Percentiles rank a stretch among this genome's conserved stretches.
Evolutionary conservation across 805 yeast genomes (phyloP).

Genomic region (Spathaspora gorwiae): DNA sequence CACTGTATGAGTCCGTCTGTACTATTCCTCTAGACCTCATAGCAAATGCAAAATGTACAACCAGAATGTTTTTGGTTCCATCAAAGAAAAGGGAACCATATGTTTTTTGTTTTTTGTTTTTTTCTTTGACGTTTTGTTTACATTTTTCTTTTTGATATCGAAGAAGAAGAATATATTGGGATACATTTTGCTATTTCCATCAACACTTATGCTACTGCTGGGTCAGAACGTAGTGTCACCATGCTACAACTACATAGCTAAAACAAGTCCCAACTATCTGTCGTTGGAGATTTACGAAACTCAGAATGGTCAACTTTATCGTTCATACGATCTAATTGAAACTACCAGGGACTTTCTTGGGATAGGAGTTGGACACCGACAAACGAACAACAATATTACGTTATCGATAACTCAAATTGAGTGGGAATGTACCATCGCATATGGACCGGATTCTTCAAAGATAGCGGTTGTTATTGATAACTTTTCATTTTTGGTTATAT

Average conservation of each 20-base stretch:
- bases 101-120: no score
- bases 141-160: no score
- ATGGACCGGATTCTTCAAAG: constrained; percentile 16
- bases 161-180: no score
- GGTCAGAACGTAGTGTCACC: constrained; percentile 1
- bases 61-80: no score
- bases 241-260: constrained; percentile 4
- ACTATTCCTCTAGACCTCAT: no score
- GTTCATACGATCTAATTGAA: background rate
- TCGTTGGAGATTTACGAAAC: background rate
- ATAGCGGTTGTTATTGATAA: constrained; percentile 24
- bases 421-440: constrained; percentile 21
- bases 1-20: no score
- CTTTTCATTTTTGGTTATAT: constrained; percentile 17
- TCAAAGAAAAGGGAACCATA: no score
- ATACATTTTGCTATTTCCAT: no score
- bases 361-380: background rate
- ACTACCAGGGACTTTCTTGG: background rate
- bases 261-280: background rate
- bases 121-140: no score
- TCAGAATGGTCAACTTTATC: background rate
- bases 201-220: no score
- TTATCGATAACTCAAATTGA: constrained; percentile 8
- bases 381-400: background rate
- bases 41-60: no score